Percentiles rank a stretch among this genome's conserved stretches.
Evolutionary conservation across 75 land plant genomes (phyloP).

Genomic region (Cunninghamia lanceolata): DNA sequence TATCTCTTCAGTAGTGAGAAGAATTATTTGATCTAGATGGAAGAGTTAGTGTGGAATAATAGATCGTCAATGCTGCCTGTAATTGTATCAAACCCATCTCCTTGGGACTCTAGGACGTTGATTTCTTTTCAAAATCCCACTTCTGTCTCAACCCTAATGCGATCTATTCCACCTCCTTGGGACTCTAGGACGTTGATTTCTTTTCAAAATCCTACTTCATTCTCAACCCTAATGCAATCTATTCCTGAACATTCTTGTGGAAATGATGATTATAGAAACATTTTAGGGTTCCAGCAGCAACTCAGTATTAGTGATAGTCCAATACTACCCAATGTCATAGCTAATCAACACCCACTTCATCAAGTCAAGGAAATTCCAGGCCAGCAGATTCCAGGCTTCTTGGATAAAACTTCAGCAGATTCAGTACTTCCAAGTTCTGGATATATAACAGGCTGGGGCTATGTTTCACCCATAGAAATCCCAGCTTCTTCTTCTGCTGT

Average conservation of each 20-base stretch:
- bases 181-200: neutral
- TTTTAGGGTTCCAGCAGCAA: neutral
- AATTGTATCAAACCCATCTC: neutral
- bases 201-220: neutral
- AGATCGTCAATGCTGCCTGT: neutral
- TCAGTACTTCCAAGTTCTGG: neutral
- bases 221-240: neutral
- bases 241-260: neutral
- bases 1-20: neutral
- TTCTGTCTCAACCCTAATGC: neutral
- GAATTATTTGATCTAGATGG: neutral
- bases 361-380: neutral
- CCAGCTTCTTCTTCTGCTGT: neutral
- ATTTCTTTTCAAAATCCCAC: neutral
- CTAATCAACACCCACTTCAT: neutral
- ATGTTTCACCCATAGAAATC: neutral
- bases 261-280: neutral
- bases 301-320: neutral
- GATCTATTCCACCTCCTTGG: neutral
- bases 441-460: neutral
- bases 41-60: neutral
- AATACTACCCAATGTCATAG: neutral
- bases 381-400: neutral
- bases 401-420: neutral
- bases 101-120: neutral